Percentiles rank a stretch among this genome's conserved stretches.
These are phyloP conservation scores for Metarhizium anisopliae DNA, from an alignment of 2,329 filamentous ascomycete species.

Conservation along the genomic window DNA sequence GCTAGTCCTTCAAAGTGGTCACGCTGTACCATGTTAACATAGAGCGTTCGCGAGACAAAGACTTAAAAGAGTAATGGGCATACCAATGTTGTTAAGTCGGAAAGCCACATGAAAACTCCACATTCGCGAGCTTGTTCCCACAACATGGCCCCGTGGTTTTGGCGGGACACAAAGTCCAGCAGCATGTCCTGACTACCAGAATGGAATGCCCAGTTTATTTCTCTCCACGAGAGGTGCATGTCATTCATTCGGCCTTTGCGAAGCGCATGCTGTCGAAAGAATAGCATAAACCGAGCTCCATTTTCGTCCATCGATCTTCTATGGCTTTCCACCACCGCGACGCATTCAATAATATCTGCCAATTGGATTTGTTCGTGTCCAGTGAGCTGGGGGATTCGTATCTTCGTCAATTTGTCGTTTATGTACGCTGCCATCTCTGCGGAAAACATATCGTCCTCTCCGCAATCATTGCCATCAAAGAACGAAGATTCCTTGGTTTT, in stretches of 20 bases:
- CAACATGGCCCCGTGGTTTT: slow-evolving; percentile 69
- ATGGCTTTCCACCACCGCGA: slow-evolving; percentile 76
- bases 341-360: slow-evolving; percentile 76
- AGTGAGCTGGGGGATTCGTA: slow-evolving; percentile 71
- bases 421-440: slow-evolving; percentile 62
- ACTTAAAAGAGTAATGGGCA: slow-evolving; percentile 19
- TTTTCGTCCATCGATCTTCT: slow-evolving; percentile 86
- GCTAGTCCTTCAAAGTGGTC: slow-evolving; percentile 84
- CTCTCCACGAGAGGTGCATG: slow-evolving; percentile 63
- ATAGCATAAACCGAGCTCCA: slow-evolving; percentile 77
- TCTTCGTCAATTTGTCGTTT: slow-evolving; percentile 65
- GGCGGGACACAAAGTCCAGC: slow-evolving; percentile 69
- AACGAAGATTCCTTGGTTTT: slow-evolving; percentile 26
- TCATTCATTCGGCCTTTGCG: slow-evolving; percentile 56
- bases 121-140: slow-evolving; percentile 83
- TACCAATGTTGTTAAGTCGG: slow-evolving; percentile 68
- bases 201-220: slow-evolving; percentile 81
- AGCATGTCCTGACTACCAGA: slow-evolving; percentile 84
- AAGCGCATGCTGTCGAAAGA: slow-evolving; percentile 73
- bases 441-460: slow-evolving; percentile 56
- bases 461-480: slow-evolving; percentile 30
- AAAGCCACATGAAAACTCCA: slow-evolving; percentile 92
- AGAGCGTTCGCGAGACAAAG: background rate
- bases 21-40: slow-evolving; percentile 17
- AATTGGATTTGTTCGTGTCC: slow-evolving; percentile 80